These are phyloP conservation scores for Oropetium thomaeum DNA, from an alignment of 176 grass and related monocot species.

Conservation along the genomic window DNA sequence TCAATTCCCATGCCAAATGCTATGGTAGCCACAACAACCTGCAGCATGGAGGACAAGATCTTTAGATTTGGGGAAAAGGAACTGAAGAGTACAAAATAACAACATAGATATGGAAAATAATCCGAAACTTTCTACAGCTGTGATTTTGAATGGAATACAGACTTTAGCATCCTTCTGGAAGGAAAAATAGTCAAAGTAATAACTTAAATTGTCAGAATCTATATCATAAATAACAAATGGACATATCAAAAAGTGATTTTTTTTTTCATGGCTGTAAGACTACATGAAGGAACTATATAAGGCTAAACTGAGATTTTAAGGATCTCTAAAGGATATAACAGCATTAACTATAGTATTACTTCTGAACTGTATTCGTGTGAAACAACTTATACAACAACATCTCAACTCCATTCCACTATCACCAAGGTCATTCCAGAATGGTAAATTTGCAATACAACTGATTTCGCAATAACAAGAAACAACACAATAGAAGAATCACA, in stretches of 20 bases:
- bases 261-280: neutral
- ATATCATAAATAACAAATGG: conserved; percentile 1
- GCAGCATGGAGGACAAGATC: conserved; percentile 25
- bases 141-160: neutral
- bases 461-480: neutral
- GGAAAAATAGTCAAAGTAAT: neutral
- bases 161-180: neutral
- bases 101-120: neutral
- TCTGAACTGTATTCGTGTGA: neutral
- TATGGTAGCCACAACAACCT: conserved; percentile 98
- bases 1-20: conserved; percentile 99
- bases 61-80: neutral
- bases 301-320: neutral
- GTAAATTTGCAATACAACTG: neutral
- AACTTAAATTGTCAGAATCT: neutral
- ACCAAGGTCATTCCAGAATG: neutral
- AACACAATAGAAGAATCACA: neutral
- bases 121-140: neutral
- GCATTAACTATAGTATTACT: neutral
- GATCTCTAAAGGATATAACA: neutral
- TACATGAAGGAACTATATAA: conserved; percentile 5
- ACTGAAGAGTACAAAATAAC: conserved; percentile 8
- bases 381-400: neutral
- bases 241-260: conserved; percentile 10
- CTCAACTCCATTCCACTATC: neutral